These are phyloP conservation scores for Fusarium mangiferae DNA, from an alignment of 2,329 filamentous ascomycete species.

Conservation along the genomic window DNA sequence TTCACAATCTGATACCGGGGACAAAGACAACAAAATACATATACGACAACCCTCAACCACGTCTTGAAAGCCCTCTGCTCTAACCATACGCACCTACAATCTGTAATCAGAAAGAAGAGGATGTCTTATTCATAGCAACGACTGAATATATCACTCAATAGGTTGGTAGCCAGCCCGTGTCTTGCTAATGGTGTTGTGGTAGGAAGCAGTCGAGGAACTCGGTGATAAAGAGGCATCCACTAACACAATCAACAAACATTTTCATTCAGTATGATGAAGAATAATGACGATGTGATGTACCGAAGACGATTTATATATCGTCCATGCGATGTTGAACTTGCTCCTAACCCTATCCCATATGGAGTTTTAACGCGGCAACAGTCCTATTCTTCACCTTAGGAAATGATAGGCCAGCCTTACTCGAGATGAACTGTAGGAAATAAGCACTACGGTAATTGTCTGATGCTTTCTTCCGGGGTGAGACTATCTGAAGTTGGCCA, in stretches of 20 bases:
- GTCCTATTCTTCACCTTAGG: background rate
- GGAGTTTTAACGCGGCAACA: background rate
- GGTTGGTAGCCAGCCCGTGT: background rate
- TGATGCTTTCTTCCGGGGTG: background rate
- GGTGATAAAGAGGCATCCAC: background rate
- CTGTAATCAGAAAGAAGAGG: background rate
- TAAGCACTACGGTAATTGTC: background rate
- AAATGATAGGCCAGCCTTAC: background rate
- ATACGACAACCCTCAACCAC: background rate
- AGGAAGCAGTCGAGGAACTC: background rate
- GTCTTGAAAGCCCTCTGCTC: background rate
- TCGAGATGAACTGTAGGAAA: background rate
- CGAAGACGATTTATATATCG: background rate
- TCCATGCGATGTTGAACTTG: background rate
- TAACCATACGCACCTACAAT: background rate
- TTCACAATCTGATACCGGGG: background rate
- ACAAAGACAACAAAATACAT: background rate
- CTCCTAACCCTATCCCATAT: background rate
- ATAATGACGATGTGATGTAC: background rate
- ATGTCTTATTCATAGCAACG: background rate
- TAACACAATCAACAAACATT: background rate
- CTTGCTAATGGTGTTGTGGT: background rate
- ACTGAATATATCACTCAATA: background rate
- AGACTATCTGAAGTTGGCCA: background rate
- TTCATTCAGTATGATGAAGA: background rate